Evolutionary conservation across 2,329 filamentous ascomycete species (phyloP).

Genomic region (Fusarium subglutinans): DNA sequence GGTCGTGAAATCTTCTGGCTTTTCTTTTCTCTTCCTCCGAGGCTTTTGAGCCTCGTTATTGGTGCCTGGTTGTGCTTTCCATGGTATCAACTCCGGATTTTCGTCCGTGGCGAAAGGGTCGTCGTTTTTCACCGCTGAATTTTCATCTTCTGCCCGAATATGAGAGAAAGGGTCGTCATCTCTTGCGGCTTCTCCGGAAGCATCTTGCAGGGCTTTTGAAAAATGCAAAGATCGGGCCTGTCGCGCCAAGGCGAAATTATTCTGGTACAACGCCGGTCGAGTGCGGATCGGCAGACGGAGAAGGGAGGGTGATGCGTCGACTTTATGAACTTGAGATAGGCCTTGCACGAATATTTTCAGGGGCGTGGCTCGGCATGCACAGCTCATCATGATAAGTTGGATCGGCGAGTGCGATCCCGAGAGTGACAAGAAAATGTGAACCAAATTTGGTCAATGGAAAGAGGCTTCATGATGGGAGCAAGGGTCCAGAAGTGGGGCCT

Average conservation of each 20-base stretch:
- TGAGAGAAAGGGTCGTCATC: background rate
- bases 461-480: constrained; percentile 35
- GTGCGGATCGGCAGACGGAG: constrained; percentile 26
- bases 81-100: background rate
- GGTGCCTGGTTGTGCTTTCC: constrained; percentile 11
- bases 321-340: constrained; percentile 52
- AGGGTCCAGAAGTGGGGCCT: constrained; percentile 36
- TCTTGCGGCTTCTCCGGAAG: background rate
- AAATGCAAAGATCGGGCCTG: constrained; percentile 39
- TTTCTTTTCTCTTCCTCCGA: background rate
- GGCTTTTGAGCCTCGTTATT: background rate
- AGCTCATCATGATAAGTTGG: constrained; percentile 52
- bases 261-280: constrained; percentile 17
- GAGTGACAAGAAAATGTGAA: constrained; percentile 35
- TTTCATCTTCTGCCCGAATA: background rate
- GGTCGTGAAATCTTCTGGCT: background rate
- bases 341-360: constrained; percentile 60
- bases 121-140: constrained; percentile 1
- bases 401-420: background rate
- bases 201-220: constrained; percentile 33
- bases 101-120: background rate
- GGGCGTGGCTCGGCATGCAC: constrained; percentile 57
- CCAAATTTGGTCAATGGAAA: constrained; percentile 26
- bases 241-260: constrained; percentile 24
- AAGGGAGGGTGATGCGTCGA: constrained; percentile 37